phyloP scores from a whole-genome alignment of 768 basidiomycete genomes.

The Xerocomus potaroensis region DNA sequence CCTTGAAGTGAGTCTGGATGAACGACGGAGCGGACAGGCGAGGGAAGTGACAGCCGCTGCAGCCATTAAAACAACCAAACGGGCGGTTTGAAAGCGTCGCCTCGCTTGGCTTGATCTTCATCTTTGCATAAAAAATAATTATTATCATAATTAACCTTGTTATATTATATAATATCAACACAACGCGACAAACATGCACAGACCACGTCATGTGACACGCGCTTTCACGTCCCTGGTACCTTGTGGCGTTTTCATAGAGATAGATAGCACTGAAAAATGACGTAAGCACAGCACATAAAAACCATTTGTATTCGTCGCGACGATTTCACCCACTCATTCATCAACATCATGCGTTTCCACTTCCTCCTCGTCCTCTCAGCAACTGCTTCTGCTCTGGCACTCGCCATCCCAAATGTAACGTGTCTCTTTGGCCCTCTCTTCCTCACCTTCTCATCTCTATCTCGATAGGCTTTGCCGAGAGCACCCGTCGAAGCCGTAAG shows the following conservation, averaged over 20 bases:
- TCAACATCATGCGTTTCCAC: constrained; percentile 14
- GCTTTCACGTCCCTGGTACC: too few relatives aligned
- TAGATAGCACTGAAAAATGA: too few relatives aligned
- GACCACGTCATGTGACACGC: constrained; percentile 25
- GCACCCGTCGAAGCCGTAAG: too few relatives aligned
- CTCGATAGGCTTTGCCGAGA: too few relatives aligned
- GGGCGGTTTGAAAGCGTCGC: constrained; percentile 13
- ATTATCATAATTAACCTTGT: constrained; percentile 1
- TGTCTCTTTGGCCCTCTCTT: too few relatives aligned
- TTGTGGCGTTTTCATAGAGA: too few relatives aligned
- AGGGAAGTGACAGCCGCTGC: constrained; percentile 26
- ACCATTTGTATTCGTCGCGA: too few relatives aligned
- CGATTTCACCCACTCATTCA: too few relatives aligned
- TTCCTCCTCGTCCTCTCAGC: constrained; percentile 13
- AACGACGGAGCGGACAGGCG: constrained; percentile 29
- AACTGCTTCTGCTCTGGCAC: constrained; percentile 6
- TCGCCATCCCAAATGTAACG: constrained; percentile 6
- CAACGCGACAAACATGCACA: too few relatives aligned
- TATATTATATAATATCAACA: constrained; percentile 13
- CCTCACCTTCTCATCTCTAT: too few relatives aligned
- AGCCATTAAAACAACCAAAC: too few relatives aligned
- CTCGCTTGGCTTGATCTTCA: constrained; percentile 9
- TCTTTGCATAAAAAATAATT: constrained; percentile 8
- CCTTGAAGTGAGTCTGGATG: constrained; percentile 20
- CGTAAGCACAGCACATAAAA: too few relatives aligned